Evolutionary conservation across 768 basidiomycete genomes (phyloP), one percentile per base, ranked within the genome.

Genomic region (Mycena albidolilacea): DNA sequence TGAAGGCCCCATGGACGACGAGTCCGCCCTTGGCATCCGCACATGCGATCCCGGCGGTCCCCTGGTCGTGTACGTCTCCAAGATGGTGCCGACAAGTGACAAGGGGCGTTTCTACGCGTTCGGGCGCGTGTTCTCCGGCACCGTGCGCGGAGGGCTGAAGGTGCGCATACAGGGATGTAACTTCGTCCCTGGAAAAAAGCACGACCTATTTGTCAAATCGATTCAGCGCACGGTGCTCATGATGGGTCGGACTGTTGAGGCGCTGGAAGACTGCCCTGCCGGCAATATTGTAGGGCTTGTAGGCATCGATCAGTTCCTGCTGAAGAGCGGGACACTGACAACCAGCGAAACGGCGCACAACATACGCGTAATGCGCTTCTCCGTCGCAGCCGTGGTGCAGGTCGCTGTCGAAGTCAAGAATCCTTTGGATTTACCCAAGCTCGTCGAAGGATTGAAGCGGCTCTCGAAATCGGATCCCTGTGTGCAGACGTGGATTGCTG

Each of bases 101-200:
- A 98, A 97, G 87, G 98, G 98, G 80, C 97, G 98, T 74, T 99
- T 99, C 94, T 99, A 99, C 85, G 98, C 98, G 71, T 99, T 99
- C 84, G 98, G 98, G 85, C 98, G 98, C 90, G 93, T 99, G 86
- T 99, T 99, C 90, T 95, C 98, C 75, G 98, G 98, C 81, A 99
- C 97, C 72, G 97, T 99, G 81, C 92, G 91, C 77, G 91, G 97
- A 70, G 98, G 98, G 63, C 97, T 96, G 80, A 99, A 98, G 87
- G 91, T 98, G 85, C 96, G 98, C 80, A 99, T 99, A 79, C 98
- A 99, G 86, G 98, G 98, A 19, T 97, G 97, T 76, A 99, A 98
- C 90, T 99, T 97, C 85, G 65, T 97, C 69, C 97, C 98, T 48
- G 98, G 98, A 78, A 97, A 96, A 92, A 99, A 99, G 88, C 94